Conservation (phyloP, 2,329 filamentous ascomycete species). For the Stemphylium vesicarium region DNA sequence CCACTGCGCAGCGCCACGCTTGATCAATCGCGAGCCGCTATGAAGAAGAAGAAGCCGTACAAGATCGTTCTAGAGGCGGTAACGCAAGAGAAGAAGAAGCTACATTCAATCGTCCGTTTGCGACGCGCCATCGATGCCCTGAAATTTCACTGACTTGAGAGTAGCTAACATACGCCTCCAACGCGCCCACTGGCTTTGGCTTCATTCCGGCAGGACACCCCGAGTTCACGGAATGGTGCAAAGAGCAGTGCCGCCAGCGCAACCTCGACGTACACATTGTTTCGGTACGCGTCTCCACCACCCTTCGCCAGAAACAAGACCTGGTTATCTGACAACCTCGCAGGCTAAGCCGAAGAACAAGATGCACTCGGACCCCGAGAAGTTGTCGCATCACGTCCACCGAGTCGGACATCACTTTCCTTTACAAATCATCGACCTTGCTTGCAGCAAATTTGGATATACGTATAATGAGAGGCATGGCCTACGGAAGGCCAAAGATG, state of each 20-base stretch:
- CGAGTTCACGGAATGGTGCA: constrained; percentile 62
- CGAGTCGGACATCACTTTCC: constrained; percentile 70
- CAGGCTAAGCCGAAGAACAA: constrained; percentile 55
- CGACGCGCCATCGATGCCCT: constrained; percentile 7
- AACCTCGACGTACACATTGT: constrained; percentile 63
- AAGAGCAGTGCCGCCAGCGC: constrained; percentile 64
- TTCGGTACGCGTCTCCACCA: constrained; percentile 58
- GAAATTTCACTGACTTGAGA: constrained; percentile 40
- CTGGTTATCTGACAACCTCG: constrained; percentile 16
- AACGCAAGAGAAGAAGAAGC: constrained; percentile 66
- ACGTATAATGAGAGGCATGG: constrained; percentile 27
- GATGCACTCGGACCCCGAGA: constrained; percentile 57
- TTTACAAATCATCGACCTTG: constrained; percentile 63
- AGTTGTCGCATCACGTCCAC: constrained; percentile 65
- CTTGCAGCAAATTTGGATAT: constrained; percentile 59
- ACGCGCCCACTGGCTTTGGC: constrained; percentile 64
- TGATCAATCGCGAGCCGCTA: constrained; percentile 31
- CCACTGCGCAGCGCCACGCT: constrained; percentile 22
- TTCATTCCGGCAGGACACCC: constrained; percentile 67
- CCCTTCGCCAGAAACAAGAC: neutral
- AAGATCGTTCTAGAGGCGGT: constrained; percentile 66
- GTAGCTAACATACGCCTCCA: constrained; percentile 62
- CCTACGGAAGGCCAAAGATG: constrained; percentile 28
- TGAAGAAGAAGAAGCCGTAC: constrained; percentile 55
- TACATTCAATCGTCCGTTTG: constrained; percentile 57